Percentiles rank a stretch among this genome's conserved stretches.
phyloP scores from a whole-genome alignment of 352 stramenopile genomes.

The Globisporangium spinosum region DNA sequence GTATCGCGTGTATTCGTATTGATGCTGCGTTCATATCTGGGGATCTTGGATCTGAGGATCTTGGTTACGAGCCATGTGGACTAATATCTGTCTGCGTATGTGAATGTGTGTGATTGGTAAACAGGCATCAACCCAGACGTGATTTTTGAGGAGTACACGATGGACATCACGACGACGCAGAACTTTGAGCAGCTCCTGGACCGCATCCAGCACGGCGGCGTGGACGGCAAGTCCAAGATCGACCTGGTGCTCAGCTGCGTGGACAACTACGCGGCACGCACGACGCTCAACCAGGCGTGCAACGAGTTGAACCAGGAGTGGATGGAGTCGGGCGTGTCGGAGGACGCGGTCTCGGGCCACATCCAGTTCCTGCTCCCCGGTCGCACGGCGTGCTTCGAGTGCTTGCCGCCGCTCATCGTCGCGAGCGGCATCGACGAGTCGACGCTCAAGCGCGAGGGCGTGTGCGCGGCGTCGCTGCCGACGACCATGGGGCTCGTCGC shows the following conservation, averaged over 20 bases:
- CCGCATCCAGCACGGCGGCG: constrained; percentile 61
- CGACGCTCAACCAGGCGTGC: constrained; percentile 85
- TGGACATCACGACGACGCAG: constrained; percentile 82
- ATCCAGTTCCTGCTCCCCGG: constrained; percentile 87
- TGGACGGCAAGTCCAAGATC: constrained; percentile 53
- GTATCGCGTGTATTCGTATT: background rate
- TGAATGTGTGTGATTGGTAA: background rate
- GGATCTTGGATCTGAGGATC: background rate
- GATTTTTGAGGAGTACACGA: constrained; percentile 82
- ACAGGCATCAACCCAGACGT: constrained; percentile 88
- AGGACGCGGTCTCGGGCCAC: constrained; percentile 87
- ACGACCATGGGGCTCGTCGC: constrained; percentile 90
- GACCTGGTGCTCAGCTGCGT: constrained; percentile 88
- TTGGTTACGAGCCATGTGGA: background rate
- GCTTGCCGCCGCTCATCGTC: constrained; percentile 82
- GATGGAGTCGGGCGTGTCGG: constrained; percentile 91
- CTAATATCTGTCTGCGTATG: background rate
- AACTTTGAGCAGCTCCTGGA: constrained; percentile 87
- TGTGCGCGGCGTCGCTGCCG: constrained; percentile 85
- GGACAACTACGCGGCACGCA: constrained; percentile 88
- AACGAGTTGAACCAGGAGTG: constrained; percentile 84
- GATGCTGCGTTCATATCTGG: background rate
- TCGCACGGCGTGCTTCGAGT: constrained; percentile 88
- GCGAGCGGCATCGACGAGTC: constrained; percentile 84
- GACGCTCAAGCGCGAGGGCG: constrained; percentile 84